phyloP scores from a whole-genome alignment of 2,329 filamentous ascomycete species.

The Madurella mycetomatis region DNA sequence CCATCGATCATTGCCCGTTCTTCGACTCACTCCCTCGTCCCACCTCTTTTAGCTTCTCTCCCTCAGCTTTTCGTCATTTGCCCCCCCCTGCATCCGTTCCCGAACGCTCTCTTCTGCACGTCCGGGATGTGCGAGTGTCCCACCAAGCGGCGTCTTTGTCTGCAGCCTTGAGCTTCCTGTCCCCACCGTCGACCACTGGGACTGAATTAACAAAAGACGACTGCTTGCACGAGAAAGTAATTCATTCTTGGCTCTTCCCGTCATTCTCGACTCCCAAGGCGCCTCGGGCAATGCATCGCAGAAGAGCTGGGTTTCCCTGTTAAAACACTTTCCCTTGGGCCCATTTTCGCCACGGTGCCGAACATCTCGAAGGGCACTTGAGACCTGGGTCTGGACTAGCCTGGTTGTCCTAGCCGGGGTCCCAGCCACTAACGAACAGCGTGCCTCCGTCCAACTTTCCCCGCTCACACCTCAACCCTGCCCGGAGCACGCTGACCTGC shows the following conservation, averaged over 20 bases:
- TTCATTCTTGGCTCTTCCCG: neutral
- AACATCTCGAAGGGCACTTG: constrained; percentile 15
- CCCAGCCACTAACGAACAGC: constrained; percentile 25
- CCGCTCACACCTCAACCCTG: constrained; percentile 25
- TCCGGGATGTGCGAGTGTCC: constrained; percentile 5
- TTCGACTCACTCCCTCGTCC: constrained; percentile 3
- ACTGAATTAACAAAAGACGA: constrained; percentile 14
- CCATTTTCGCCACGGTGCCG: constrained; percentile 20
- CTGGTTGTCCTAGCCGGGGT: constrained; percentile 19
- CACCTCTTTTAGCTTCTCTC: neutral
- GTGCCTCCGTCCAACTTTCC: constrained; percentile 25
- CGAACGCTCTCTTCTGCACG: neutral
- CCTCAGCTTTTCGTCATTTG: constrained; percentile 8
- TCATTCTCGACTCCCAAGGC: constrained; percentile 1
- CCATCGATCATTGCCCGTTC: constrained; percentile 1
- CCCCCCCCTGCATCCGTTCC: constrained; percentile 12
- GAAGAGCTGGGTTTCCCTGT: constrained; percentile 4
- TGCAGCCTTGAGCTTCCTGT: constrained; percentile 1
- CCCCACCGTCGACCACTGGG: constrained; percentile 3
- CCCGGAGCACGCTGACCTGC: constrained; percentile 19
- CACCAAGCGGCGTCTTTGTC: constrained; percentile 16
- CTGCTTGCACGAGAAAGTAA: constrained; percentile 11
- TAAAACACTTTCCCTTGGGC: neutral
- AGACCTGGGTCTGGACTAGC: constrained; percentile 13
- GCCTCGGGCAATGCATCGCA: constrained; percentile 1